Conservation (phyloP, 305 asterid genomes). For the Rubia tinctorum region DNA sequence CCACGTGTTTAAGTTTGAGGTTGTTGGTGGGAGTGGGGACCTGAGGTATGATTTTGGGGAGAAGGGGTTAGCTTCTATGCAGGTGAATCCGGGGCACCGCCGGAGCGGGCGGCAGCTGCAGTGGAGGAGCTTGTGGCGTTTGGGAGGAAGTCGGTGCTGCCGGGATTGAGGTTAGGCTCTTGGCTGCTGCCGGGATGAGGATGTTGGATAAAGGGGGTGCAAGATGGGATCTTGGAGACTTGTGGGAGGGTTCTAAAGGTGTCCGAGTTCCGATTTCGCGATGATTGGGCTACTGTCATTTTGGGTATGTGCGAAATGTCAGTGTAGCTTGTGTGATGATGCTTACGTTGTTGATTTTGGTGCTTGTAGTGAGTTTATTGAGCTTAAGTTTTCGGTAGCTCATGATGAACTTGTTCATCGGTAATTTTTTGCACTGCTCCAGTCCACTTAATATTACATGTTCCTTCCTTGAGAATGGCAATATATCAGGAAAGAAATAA, state of each 20-base stretch:
- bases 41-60: slow-evolving; percentile 63
- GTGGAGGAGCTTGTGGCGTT: slow-evolving; percentile 70
- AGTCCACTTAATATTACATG: too few species aligned
- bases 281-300: slow-evolving; percentile 86
- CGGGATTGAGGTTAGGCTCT: slow-evolving; percentile 60
- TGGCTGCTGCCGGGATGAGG: slow-evolving; percentile 98
- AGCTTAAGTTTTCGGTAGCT: not conserved
- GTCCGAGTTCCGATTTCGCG: slow-evolving; percentile 69
- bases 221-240: slow-evolving; percentile 62
- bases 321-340: slow-evolving; percentile 6
- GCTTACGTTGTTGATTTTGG: not conserved
- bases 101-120: slow-evolving; percentile 49
- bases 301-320: slow-evolving; percentile 43
- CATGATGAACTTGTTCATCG: too few species aligned
- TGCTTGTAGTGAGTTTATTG: not conserved
- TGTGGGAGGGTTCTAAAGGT: slow-evolving; percentile 59
- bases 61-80: slow-evolving; percentile 65
- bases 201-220: slow-evolving; percentile 57
- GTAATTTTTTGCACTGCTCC: too few species aligned
- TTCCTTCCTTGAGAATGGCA: too few species aligned
- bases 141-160: slow-evolving; percentile 72
- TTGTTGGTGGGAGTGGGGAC: slow-evolving; percentile 48
- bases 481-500: too few species aligned
- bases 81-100: slow-evolving; percentile 84
- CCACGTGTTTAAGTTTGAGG: slow-evolving; percentile 72